Evolutionary conservation across 139 green algal species (phyloP).

Genomic region (Volvox reticuliferus): DNA sequence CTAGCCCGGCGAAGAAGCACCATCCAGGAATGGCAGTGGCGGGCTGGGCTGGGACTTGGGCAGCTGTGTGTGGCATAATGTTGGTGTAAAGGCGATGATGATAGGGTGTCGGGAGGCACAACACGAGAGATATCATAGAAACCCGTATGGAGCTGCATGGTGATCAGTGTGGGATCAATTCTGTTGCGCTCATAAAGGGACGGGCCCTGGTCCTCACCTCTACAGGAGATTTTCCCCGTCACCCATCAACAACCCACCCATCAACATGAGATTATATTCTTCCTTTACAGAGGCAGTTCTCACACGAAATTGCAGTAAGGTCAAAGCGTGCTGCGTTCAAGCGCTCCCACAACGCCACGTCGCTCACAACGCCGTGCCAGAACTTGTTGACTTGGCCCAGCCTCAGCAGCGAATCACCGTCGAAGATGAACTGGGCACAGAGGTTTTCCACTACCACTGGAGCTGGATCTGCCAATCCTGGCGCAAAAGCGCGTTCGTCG

Average conservation of each 20-base stretch:
- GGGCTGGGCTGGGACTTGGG: neutral
- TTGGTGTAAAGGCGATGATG: no score
- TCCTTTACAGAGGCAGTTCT: neutral
- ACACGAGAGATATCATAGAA: no score
- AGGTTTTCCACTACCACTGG: neutral
- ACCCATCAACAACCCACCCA: no score
- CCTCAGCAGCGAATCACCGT: neutral
- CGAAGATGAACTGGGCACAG: neutral
- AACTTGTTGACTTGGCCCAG: neutral
- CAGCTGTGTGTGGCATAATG: neutral
- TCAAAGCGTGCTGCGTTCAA: neutral
- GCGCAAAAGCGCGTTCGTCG: no score
- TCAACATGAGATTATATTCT: no score
- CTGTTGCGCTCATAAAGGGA: no score
- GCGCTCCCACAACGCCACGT: neutral
- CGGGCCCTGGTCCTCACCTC: no score
- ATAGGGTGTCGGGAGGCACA: no score
- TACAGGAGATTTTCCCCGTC: no score
- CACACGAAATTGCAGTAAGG: neutral
- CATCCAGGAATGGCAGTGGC: neutral
- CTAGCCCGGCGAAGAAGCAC: slow-evolving; percentile 11
- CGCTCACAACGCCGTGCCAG: neutral
- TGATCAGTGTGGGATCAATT: no score
- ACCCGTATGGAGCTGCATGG: no score
- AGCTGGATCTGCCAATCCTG: neutral